Evolutionary conservation across 2,329 filamentous ascomycete genomes (phyloP), one percentile per base, ranked within the genome.

Genomic region (Sphaerulina populicola): DNA sequence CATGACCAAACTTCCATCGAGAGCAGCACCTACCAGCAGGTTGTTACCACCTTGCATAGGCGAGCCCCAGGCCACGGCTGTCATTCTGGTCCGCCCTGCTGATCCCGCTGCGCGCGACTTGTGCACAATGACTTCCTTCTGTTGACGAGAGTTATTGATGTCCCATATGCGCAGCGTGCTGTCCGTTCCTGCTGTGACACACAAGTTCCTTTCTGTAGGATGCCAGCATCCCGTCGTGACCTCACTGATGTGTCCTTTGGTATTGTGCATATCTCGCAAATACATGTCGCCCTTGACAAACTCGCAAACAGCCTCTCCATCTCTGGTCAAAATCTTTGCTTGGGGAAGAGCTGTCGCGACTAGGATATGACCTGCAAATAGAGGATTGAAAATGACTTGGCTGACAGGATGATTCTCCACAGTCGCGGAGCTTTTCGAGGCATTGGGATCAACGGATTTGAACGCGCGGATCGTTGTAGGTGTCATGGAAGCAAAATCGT

Each of bases 201-300:
- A 94, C 0, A 90, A 62, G 59, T 95, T 89, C 63, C 78, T 83
- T 66, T 96, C 83, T 2, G 82, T 83, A 0, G 93, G 93, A 69
- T 91, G 88, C 93, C 93, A 98, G 36, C 85, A 85, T 18, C 88
- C 91, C 18, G 84, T 86, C 3, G 88, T 89, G 37, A 96, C 80
- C 69, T 96, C 93, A 3, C 90, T 90, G 47, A 96, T 83, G 69
- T 98, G 93, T 1, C 93, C 93, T 67, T 96, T 97, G 4, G 93
- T 98, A 67, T 97, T 90, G 70, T 96, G 81, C 85, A 97, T 94
- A 68, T 98, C 93, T 49, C 91, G 80, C 59, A 98, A 72, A 64
- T 98, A 98, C 90, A 97, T 97, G 67, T 98, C 93, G 41, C 93
- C 93, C 71, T 98, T 98, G 60, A 89, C 85, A 59, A 95, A 97